Base-by-base conservation (phyloP, 2,329 filamentous ascomycete species). In the Phialophora chinensis region DNA sequence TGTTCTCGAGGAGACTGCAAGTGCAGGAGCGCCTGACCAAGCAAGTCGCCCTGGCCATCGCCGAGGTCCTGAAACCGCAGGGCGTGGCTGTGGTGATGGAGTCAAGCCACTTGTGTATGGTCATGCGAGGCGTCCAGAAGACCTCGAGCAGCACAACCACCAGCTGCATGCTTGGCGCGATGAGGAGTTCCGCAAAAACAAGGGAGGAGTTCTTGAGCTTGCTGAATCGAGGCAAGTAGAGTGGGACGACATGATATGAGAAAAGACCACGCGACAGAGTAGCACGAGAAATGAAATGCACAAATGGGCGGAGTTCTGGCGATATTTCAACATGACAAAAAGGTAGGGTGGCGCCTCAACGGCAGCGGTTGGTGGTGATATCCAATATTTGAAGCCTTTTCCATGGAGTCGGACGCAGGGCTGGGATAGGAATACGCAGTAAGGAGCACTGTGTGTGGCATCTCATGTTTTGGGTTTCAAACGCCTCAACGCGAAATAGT, bases 11-110 rank as follows among this genome's bases (percentile, higher is more conserved):
- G 61, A 86, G 95, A 63, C 85, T 99, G 4, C 95, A 99, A 79
- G 94, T 99, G 59, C 95, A 99, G 81, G 95, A 99, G 78, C 90
- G 95, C 38, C 85, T 99, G 38, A 99, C 95, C 27, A 96, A 96
- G 78, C 93, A 99, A 78, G 93, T 99, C 14, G 95, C 95, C 23
- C 87, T 97, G 69, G 94, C 95, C 17, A 90, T 99, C 69, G 93
- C 93, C 77, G 93, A 98, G 75, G 89, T 98, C 12, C 85, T 99
- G 56, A 91, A 96, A 77, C 95, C 95, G 1, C 92, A 96, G 76
- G 95, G 95, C 55, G 94, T 99, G 1, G 94, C 92, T 23, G 95
- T 99, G 2, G 94, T 99, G 66, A 97, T 99, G 90, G 95, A 99
- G 76, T 96, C 92, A 14, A 93, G 88, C 75, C 95, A 99, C 80